A percentile compares a stretch with the other conserved stretches of the same genome.
Conservation (phyloP, 176 grass and related monocot genomes). For the Themeda triandra region DNA sequence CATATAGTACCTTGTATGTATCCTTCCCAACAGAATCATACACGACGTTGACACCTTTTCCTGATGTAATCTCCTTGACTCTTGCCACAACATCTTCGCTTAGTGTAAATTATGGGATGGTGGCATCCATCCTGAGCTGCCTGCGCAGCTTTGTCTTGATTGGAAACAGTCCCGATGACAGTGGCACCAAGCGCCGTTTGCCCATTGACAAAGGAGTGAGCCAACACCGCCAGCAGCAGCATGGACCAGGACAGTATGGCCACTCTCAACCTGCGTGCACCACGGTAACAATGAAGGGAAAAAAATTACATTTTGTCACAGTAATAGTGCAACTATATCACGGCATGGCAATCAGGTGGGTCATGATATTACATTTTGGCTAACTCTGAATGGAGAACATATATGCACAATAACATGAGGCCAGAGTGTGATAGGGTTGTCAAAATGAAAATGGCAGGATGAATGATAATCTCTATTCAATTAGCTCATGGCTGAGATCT, state of each 20-base stretch:
- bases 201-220: constrained; percentile 93
- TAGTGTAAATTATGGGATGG: constrained; percentile 73
- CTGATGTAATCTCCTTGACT: constrained; percentile 80
- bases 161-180: constrained; percentile 90
- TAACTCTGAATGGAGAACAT: not conserved
- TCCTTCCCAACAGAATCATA: constrained; percentile 98
- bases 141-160: constrained; percentile 72
- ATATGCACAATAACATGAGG: not conserved
- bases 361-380: no score
- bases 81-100: constrained; percentile 74
- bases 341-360: no score
- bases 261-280: constrained; percentile 54
- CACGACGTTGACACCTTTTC: constrained; percentile 76
- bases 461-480: no score
- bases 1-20: constrained; percentile 62
- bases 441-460: no score
- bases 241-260: constrained; percentile 73
- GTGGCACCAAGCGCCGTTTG: constrained; percentile 81
- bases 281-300: not conserved
- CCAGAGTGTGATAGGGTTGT: not conserved
- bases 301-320: no score
- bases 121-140: constrained; percentile 75
- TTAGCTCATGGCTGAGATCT: not conserved
- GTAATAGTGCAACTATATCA: no score
- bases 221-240: constrained; percentile 89